A percentile compares a stretch with the other conserved stretches of the same genome.
These are phyloP conservation scores for Kluyveromyces lactis DNA, from an alignment of 805 yeast species.

Conservation along the genomic window DNA sequence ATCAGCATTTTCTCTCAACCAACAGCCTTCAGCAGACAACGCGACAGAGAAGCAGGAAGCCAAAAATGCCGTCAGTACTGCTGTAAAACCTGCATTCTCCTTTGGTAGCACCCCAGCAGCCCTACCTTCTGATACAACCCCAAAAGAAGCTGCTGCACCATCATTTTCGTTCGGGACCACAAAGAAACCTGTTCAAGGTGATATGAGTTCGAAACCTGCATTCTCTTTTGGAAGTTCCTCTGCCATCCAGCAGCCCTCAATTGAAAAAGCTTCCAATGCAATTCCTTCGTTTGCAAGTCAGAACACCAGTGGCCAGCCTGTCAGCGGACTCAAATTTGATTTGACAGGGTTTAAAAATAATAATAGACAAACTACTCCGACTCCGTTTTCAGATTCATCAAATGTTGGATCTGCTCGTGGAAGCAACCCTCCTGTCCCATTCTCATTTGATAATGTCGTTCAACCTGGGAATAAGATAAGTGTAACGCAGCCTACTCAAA, in stretches of 20 bases:
- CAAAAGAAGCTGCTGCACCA: not conserved
- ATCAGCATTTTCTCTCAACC: not conserved
- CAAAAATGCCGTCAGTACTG: not conserved
- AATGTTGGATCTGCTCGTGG: not conserved
- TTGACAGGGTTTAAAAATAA: slow-evolving; percentile 4
- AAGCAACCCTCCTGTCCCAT: not conserved
- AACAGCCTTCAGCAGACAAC: not conserved
- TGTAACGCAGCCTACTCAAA: slow-evolving; percentile 3
- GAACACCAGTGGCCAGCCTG: not conserved
- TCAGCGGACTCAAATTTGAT: slow-evolving; percentile 7
- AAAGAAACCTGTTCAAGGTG: not conserved
- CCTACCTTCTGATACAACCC: too few species aligned
- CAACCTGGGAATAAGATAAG: slow-evolving; percentile 1
- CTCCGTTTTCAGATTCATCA: not conserved
- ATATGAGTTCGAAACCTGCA: slow-evolving; percentile 2
- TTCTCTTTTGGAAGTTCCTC: slow-evolving; percentile 5
- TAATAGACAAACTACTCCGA: not conserved
- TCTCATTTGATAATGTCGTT: slow-evolving; percentile 5
- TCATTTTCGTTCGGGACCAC: slow-evolving; percentile 3
- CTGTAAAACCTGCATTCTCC: slow-evolving; percentile 10
- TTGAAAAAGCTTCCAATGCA: too few species aligned
- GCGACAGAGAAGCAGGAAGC: too few species aligned
- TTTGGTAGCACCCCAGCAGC: slow-evolving; percentile 5
- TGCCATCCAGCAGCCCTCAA: not conserved
- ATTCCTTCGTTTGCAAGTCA: slow-evolving; percentile 5